A percentile compares a stretch with the other conserved stretches of the same genome.
Conservation (phyloP, 2,329 filamentous ascomycete genomes). For the Trichoderma hamatum region DNA sequence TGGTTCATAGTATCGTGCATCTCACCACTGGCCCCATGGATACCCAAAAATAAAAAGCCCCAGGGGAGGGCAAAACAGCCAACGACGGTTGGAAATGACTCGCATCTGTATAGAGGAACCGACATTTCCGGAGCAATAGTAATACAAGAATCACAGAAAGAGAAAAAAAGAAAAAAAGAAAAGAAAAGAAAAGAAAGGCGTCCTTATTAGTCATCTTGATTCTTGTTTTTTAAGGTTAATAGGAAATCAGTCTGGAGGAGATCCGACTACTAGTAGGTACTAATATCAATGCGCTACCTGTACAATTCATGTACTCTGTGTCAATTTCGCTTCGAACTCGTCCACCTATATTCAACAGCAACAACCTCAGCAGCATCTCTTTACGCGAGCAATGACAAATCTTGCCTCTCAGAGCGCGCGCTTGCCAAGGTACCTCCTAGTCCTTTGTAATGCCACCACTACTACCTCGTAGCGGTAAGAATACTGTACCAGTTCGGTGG, state of each 20-base stretch:
- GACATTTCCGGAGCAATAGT: not conserved
- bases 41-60: too few species aligned
- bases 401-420: not conserved
- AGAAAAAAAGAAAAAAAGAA: too few species aligned
- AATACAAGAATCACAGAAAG: not conserved
- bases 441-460: too few species aligned
- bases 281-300: too few species aligned
- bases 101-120: not conserved
- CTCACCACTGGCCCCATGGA: not conserved
- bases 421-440: too few species aligned
- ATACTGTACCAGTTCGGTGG: not conserved
- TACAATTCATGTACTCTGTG: too few species aligned
- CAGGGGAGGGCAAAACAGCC: not conserved
- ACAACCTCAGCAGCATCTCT: not conserved
- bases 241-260: not conserved
- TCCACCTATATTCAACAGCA: not conserved
- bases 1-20: not conserved
- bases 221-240: not conserved
- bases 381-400: not conserved
- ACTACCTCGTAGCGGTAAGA: not conserved
- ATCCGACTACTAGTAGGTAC: not conserved
- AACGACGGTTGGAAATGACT: not conserved
- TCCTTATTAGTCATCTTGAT: not conserved
- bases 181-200: too few species aligned
- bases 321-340: not conserved